phyloP scores from a whole-genome alignment of 78 protist species.

The Dictyostelium brefeldianum region DNA sequence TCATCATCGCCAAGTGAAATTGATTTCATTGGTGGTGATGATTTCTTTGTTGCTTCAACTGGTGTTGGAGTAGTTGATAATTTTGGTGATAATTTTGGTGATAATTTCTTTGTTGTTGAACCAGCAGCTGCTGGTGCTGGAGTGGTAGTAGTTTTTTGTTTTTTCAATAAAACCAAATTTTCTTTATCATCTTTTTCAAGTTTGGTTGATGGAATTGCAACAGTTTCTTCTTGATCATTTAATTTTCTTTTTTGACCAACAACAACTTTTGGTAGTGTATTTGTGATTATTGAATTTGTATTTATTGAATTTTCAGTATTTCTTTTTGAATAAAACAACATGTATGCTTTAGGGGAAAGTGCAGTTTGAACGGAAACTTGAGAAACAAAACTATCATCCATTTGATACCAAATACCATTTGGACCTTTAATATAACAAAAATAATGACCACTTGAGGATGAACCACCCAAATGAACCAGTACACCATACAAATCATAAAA shows the following conservation, averaged over 20 bases:
- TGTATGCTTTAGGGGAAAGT: conserved; percentile 74
- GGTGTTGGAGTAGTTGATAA: neutral
- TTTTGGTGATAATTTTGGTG: neutral
- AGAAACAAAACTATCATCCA: conserved; percentile 69
- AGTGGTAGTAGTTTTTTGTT: neutral
- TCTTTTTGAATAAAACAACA: conserved; percentile 81
- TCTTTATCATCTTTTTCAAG: neutral
- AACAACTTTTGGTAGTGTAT: no score
- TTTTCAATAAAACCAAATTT: neutral
- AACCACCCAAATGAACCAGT: conserved; percentile 92
- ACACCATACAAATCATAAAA: conserved; percentile 90
- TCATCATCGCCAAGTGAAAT: neutral
- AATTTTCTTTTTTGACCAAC: conserved; percentile 9
- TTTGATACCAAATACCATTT: conserved; percentile 67
- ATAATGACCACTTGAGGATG: conserved; percentile 93
- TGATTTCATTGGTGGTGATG: conserved; percentile 1
- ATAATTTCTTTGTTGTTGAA: neutral
- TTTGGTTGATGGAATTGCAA: neutral
- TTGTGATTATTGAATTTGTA: neutral
- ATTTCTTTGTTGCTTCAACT: neutral
- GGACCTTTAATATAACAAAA: conserved; percentile 75
- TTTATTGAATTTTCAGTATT: neutral
- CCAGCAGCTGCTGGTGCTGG: neutral
- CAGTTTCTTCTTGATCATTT: neutral
- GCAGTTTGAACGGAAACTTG: conserved; percentile 61